phyloP scores from a whole-genome alignment of 2,329 filamentous ascomycete species.

The Curvularia eragrostidis region DNA sequence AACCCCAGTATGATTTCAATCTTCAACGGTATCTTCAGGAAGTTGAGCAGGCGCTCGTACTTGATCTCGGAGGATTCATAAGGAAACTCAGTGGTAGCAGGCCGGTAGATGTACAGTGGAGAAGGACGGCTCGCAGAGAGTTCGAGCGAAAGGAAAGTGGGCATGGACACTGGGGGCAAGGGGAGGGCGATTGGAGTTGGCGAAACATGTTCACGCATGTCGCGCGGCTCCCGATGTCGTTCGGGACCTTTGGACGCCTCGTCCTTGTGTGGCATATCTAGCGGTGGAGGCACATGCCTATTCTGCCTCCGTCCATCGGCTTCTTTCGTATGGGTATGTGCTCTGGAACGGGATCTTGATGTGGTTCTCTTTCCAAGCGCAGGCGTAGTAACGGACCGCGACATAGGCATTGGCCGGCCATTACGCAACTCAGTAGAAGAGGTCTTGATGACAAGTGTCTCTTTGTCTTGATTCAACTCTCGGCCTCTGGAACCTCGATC shows the following conservation, averaged over 20 bases:
- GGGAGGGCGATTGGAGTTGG: conserved; percentile 59
- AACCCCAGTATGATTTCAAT: conserved; percentile 87
- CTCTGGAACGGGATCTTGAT: conserved; percentile 36
- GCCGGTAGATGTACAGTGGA: conserved; percentile 68
- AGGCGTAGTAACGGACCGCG: conserved; percentile 49
- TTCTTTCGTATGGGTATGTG: conserved; percentile 28
- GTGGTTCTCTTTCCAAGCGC: conserved; percentile 48
- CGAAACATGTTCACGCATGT: conserved; percentile 42
- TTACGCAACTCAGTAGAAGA: conserved; percentile 31
- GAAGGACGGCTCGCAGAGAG: conserved; percentile 67
- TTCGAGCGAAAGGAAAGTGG: conserved; percentile 71
- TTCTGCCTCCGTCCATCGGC: conserved; percentile 29
- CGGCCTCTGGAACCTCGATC: conserved; percentile 12
- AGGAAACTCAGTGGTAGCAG: conserved; percentile 65
- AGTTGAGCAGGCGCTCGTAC: conserved; percentile 89
- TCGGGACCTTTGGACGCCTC: conserved; percentile 37
- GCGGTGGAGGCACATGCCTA: conserved; percentile 38
- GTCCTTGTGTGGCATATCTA: conserved; percentile 47
- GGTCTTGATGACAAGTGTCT: conserved; percentile 42
- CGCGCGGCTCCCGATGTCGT: conserved; percentile 31
- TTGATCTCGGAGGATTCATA: conserved; percentile 95
- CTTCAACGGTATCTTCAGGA: conserved; percentile 79
- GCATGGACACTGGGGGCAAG: conserved; percentile 67
- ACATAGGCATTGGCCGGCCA: conserved; percentile 40
- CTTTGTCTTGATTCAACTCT: conserved; percentile 32